Percentiles rank a stretch among this genome's conserved stretches.
These are phyloP conservation scores for Strobilomyces confusus DNA, from an alignment of 768 basidiomycete genomes.

Conservation along the genomic window DNA sequence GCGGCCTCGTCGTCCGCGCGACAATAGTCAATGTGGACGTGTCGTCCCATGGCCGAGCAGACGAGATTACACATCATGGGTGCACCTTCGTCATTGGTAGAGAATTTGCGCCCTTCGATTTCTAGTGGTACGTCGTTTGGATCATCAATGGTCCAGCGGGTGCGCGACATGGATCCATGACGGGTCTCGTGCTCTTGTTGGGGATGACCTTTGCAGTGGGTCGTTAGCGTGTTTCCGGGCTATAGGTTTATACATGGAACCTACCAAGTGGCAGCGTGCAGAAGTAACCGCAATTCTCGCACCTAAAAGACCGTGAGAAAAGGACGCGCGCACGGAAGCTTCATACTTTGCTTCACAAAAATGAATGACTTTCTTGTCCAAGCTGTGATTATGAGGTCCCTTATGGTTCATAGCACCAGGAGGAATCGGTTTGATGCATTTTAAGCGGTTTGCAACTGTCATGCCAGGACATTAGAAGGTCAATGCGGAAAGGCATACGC, in stretches of 20 bases:
- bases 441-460: slow-evolving; percentile 47
- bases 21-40: slow-evolving; percentile 56
- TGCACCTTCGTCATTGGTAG: slow-evolving; percentile 50
- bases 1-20: slow-evolving; percentile 33
- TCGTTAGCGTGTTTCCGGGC: slow-evolving; percentile 15
- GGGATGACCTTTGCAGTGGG: slow-evolving; percentile 41
- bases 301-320: slow-evolving; percentile 30
- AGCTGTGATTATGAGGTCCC: slow-evolving; percentile 48
- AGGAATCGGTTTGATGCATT: slow-evolving; percentile 46
- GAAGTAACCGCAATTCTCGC: slow-evolving; percentile 53
- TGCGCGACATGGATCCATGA: slow-evolving; percentile 60
- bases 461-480: not conserved
- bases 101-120: slow-evolving; percentile 53
- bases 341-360: slow-evolving; percentile 49
- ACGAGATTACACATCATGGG: slow-evolving; percentile 62
- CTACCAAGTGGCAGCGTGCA: slow-evolving; percentile 55
- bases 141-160: slow-evolving; percentile 54
- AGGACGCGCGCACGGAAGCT: not conserved
- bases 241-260: not conserved
- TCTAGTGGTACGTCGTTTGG: slow-evolving; percentile 48
- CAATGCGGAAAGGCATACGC: not conserved
- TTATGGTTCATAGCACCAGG: slow-evolving; percentile 39
- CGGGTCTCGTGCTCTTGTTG: slow-evolving; percentile 60
- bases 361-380: slow-evolving; percentile 45
- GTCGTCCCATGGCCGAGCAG: slow-evolving; percentile 53